Conservation (phyloP, 2,329 filamentous ascomycete species). For the Fusarium heterosporum region DNA sequence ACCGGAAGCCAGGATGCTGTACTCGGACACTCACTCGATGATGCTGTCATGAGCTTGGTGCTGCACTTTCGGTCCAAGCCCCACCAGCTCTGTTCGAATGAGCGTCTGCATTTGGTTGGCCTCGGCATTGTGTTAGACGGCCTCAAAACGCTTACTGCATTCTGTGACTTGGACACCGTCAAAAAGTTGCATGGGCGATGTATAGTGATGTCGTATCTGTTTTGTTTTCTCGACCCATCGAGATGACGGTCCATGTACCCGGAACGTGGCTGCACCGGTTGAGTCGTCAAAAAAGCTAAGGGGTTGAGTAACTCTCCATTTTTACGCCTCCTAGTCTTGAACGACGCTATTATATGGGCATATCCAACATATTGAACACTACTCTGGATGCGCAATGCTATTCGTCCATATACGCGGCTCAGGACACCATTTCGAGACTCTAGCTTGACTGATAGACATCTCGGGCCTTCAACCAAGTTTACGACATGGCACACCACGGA, state of each 20-base stretch:
- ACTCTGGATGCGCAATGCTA: not conserved
- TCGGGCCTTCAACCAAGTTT: not conserved
- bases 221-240: conserved; percentile 21
- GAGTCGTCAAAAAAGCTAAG: conserved; percentile 28
- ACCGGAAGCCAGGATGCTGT: not conserved
- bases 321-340: not conserved
- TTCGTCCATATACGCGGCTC: conserved; percentile 30
- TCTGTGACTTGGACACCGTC: not conserved
- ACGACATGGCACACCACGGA: not conserved
- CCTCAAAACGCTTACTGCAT: not conserved
- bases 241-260: conserved; percentile 38
- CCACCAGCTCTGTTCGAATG: no score
- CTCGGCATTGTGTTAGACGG: no score
- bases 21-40: not conserved
- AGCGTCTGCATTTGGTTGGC: no score
- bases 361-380: not conserved
- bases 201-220: conserved; percentile 14
- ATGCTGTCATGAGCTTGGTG: not conserved
- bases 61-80: no score
- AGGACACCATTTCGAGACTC: conserved; percentile 12
- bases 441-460: not conserved
- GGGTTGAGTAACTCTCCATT: conserved; percentile 1
- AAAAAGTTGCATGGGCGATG: not conserved
- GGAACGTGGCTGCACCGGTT: conserved; percentile 32
- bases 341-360: not conserved